phyloP scores from a whole-genome alignment of 2,329 filamentous ascomycete species.

The Colletotrichum somersetense region DNA sequence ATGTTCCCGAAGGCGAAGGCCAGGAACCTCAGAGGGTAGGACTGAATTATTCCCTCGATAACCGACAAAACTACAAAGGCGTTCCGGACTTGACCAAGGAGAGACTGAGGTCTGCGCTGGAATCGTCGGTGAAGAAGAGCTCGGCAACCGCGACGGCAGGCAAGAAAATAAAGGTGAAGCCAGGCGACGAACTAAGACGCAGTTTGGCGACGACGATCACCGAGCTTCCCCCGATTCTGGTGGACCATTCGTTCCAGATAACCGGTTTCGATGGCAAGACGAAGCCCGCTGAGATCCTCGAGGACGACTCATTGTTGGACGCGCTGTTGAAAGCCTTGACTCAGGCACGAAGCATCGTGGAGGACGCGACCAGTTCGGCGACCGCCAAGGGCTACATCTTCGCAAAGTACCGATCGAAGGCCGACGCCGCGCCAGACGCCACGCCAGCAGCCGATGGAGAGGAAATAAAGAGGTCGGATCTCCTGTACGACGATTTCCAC shows the following conservation, averaged over 20 bases:
- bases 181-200: constrained; percentile 81
- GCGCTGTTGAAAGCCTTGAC: constrained; percentile 76
- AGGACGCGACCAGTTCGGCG: constrained; percentile 75
- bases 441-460: constrained; percentile 50
- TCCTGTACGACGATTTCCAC: constrained; percentile 95
- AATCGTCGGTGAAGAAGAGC: constrained; percentile 72
- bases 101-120: constrained; percentile 76
- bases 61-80: constrained; percentile 85
- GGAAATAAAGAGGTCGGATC: constrained; percentile 55
- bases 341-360: constrained; percentile 77
- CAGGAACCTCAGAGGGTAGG: constrained; percentile 86
- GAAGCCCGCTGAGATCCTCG: constrained; percentile 77
- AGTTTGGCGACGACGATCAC: constrained; percentile 86
- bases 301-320: constrained; percentile 73
- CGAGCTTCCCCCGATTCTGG: constrained; percentile 87
- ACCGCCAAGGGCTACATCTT: constrained; percentile 88
- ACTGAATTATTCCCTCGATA: constrained; percentile 81
- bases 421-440: constrained; percentile 41
- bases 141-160: constrained; percentile 60
- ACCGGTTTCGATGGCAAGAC: constrained; percentile 76
- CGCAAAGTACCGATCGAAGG: constrained; percentile 69
- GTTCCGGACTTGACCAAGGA: constrained; percentile 81
- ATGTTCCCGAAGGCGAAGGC: constrained; percentile 84
- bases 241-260: constrained; percentile 85
- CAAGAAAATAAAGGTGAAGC: constrained; percentile 81